Evolutionary conservation across 2,329 filamentous ascomycete species (phyloP).

Genomic region (Myrmaecium sp.): DNA sequence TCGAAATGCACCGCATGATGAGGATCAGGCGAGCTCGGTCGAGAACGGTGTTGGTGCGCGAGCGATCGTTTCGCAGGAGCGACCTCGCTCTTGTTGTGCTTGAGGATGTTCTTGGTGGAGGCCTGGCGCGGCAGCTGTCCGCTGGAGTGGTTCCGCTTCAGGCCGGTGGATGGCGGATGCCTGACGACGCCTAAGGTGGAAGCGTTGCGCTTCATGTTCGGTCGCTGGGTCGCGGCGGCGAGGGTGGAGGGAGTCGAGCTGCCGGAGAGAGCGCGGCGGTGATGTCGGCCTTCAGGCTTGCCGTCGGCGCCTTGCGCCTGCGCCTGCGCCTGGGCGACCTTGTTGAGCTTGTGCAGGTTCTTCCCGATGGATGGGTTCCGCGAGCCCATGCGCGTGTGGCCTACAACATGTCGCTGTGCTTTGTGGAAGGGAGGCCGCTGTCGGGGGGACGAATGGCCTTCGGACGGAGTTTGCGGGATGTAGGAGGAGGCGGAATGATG

Average conservation of each 20-base stretch:
- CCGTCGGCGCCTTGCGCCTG: constrained; percentile 14
- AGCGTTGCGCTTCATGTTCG: constrained; percentile 26
- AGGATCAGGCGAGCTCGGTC: constrained; percentile 15
- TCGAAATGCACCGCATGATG: constrained; percentile 25
- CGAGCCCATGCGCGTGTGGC: constrained; percentile 19
- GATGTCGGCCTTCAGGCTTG: constrained; percentile 13
- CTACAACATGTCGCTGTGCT: constrained; percentile 23
- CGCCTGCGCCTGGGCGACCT: constrained; percentile 13
- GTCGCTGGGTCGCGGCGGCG: constrained; percentile 14
- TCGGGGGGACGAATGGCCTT: constrained; percentile 9
- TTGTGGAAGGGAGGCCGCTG: constrained; percentile 10
- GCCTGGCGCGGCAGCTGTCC: constrained; percentile 26
- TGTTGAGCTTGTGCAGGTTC: constrained; percentile 25
- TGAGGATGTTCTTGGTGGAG: constrained; percentile 21
- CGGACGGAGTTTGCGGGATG: constrained; percentile 21
- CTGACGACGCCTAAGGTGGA: constrained; percentile 22
- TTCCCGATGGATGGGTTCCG: constrained; percentile 24
- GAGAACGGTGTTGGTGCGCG: constrained; percentile 13
- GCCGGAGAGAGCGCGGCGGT: constrained; percentile 21
- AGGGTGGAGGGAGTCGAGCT: constrained; percentile 13
- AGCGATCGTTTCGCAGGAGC: constrained; percentile 14
- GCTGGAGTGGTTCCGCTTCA: constrained; percentile 28
- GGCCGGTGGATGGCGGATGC: constrained; percentile 15
- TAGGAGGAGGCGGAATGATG: constrained; percentile 14
- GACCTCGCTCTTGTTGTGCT: constrained; percentile 17